These are phyloP conservation scores for Lentinus polychrous DNA, from an alignment of 1,284 basidiomycete species.

Conservation along the genomic window DNA sequence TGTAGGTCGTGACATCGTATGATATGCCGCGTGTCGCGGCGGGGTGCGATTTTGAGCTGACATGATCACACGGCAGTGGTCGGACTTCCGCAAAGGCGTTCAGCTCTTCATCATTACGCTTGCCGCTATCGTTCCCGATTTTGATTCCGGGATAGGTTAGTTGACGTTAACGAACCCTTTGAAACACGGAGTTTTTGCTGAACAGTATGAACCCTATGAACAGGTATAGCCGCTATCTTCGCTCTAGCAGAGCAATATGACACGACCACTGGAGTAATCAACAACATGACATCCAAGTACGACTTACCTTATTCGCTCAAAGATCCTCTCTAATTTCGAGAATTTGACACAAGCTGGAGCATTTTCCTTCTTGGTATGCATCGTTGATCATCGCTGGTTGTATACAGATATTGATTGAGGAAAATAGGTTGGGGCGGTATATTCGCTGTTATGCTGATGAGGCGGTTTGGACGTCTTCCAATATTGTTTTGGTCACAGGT, in stretches of 20 bases:
- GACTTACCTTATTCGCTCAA: constrained; percentile 14
- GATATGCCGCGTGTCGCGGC: not conserved
- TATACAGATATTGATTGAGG: constrained; percentile 1
- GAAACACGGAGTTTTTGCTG: not conserved
- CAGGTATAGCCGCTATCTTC: constrained; percentile 56
- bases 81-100: constrained; percentile 39
- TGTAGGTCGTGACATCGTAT: constrained; percentile 27
- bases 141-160: constrained; percentile 65
- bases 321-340: not conserved
- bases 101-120: constrained; percentile 55
- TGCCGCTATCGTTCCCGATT: constrained; percentile 63
- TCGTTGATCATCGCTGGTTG: not conserved
- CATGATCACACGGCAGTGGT: constrained; percentile 30
- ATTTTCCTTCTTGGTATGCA: constrained; percentile 54
- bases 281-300: constrained; percentile 57
- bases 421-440: constrained; percentile 52
- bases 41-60: too few species aligned
- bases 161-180: constrained; percentile 9
- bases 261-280: constrained; percentile 54
- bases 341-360: constrained; percentile 43
- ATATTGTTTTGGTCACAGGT: constrained; percentile 61
- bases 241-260: constrained; percentile 49
- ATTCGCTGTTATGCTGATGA: constrained; percentile 51
- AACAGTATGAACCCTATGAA: not conserved
- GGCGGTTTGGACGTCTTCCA: constrained; percentile 52